These are phyloP conservation scores for Tympanopsis confertula DNA, from an alignment of 2,329 filamentous ascomycete genomes.

Conservation along the genomic window DNA sequence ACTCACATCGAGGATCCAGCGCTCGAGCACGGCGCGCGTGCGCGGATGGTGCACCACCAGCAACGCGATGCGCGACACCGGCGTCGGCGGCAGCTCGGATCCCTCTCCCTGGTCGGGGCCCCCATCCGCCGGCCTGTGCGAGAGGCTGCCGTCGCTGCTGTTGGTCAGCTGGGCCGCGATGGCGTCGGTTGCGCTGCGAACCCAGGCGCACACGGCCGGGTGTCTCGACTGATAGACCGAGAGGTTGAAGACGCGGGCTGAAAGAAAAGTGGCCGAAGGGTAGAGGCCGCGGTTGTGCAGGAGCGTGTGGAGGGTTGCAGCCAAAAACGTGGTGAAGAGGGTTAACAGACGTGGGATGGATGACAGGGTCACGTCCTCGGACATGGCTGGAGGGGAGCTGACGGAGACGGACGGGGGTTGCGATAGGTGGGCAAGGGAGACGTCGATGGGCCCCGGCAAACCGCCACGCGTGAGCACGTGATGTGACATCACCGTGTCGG, in stretches of 20 bases:
- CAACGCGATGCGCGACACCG: conserved; percentile 1
- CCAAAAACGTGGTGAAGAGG: conserved; percentile 70
- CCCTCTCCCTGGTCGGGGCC: conserved; percentile 7
- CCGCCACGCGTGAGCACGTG: no score
- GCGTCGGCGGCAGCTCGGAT: conserved; percentile 11
- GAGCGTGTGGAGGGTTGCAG: conserved; percentile 73
- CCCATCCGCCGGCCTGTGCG: conserved; percentile 3
- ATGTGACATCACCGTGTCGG: no score
- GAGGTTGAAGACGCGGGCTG: conserved; percentile 71
- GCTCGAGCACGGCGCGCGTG: conserved; percentile 22
- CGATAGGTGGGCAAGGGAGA: no score
- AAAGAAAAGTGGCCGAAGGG: conserved; percentile 65
- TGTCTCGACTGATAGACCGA: conserved; percentile 78
- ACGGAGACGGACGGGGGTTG: no score
- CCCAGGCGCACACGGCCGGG: conserved; percentile 75
- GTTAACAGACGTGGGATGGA: conserved; percentile 47
- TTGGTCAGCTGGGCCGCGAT: conserved; percentile 59
- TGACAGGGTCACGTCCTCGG: no score
- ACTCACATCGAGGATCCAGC: conserved; percentile 48
- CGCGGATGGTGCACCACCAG: not conserved
- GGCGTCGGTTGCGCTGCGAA: conserved; percentile 67
- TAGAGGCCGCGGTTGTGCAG: conserved; percentile 75
- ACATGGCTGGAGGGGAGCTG: no score
- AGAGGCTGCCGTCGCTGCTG: conserved; percentile 16
- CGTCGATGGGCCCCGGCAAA: no score